Evolutionary conservation across 2,329 filamentous ascomycete species (phyloP).

Genomic region (Emmonsia crescens): DNA sequence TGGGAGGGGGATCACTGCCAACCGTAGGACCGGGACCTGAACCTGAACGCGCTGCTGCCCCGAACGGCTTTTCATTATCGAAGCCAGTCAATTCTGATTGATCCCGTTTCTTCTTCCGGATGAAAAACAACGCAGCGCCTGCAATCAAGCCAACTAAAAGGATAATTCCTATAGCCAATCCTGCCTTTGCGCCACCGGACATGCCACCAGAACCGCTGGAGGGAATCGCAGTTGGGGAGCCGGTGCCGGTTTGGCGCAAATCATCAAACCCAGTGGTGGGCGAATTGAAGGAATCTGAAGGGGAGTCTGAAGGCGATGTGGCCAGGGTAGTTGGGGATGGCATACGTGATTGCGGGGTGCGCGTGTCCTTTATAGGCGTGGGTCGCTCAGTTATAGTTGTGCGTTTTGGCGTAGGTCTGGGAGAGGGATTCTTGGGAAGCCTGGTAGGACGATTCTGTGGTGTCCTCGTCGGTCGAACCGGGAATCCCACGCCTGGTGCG

Average conservation of each 20-base stretch:
- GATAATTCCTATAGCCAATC: slow-evolving; percentile 73
- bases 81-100: slow-evolving; percentile 24
- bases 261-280: slow-evolving; percentile 8
- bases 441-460: slow-evolving; percentile 5
- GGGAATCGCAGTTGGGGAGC: slow-evolving; percentile 14
- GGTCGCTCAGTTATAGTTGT: slow-evolving; percentile 7
- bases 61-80: slow-evolving; percentile 21
- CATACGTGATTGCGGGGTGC: slow-evolving; percentile 8
- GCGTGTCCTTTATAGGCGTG: slow-evolving; percentile 7
- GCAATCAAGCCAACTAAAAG: slow-evolving; percentile 56
- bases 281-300: slow-evolving; percentile 4
- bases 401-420: slow-evolving; percentile 16
- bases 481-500: slow-evolving; percentile 16
- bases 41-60: slow-evolving; percentile 16
- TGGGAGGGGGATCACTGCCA: slow-evolving; percentile 21
- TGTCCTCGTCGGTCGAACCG: slow-evolving; percentile 17
- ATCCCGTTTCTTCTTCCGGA: slow-evolving; percentile 54
- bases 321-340: slow-evolving; percentile 16
- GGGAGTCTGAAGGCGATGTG: slow-evolving; percentile 14
- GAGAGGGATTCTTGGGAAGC: slow-evolving; percentile 7
- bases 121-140: slow-evolving; percentile 58
- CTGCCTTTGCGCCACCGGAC: slow-evolving; percentile 53
- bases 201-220: slow-evolving; percentile 28
- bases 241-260: slow-evolving; percentile 1
- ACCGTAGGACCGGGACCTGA: slow-evolving; percentile 13